Conservation (phyloP, 345 rosid species). For the Eucalyptus cladocalyx region DNA sequence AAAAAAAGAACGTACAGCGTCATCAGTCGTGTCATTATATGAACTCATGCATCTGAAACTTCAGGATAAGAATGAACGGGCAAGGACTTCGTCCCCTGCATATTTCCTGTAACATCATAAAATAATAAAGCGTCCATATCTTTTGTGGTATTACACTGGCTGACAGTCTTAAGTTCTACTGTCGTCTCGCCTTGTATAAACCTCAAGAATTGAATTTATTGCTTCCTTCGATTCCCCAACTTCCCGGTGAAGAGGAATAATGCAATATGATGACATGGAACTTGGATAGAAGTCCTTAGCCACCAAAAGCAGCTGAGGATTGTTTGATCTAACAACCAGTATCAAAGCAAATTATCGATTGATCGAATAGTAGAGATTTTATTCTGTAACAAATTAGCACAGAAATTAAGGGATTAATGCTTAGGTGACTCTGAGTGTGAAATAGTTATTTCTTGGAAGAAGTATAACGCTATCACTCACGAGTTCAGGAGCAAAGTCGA, state of each 20-base stretch:
- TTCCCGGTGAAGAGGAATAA: not conserved
- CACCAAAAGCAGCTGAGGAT: not conserved
- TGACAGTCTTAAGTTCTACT: not conserved
- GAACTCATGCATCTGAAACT: not conserved
- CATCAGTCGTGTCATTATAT: not conserved
- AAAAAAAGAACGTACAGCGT: not conserved
- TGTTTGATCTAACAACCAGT: not conserved
- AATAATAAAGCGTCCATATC: not conserved
- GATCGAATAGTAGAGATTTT: not conserved
- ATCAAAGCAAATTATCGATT: not conserved
- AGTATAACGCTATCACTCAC: constrained; percentile 6
- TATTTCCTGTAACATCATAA: not conserved
- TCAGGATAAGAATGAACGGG: not conserved
- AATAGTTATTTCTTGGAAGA: not conserved
- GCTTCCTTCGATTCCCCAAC: not conserved
- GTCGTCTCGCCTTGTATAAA: not conserved
- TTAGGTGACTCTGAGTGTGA: not conserved
- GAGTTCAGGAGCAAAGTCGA: constrained; percentile 12
- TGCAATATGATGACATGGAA: not conserved
- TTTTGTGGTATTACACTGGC: not conserved
- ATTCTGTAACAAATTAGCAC: not conserved
- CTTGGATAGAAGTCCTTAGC: not conserved
- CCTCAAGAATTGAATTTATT: not conserved
- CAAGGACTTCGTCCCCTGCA: not conserved
- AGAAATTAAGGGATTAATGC: no score